Conservation (phyloP, 2,329 filamentous ascomycete species). For the Tolypocladium album region DNA sequence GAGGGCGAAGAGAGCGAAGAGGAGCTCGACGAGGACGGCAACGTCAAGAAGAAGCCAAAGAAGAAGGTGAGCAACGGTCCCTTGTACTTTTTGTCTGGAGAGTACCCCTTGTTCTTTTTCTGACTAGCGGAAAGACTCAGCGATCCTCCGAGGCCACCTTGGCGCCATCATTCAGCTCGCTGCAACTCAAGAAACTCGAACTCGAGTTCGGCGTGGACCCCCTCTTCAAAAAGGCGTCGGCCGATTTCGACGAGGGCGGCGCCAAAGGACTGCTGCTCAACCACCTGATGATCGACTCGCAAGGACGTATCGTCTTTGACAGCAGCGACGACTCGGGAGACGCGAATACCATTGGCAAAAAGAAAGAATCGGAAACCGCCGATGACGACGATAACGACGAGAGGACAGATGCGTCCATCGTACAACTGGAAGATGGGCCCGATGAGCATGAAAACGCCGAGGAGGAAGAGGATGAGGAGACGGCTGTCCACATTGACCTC, state of each 20-base stretch:
- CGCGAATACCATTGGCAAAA: conserved; percentile 22
- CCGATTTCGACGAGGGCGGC: conserved; percentile 95
- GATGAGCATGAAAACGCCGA: conserved; percentile 31
- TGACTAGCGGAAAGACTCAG: conserved; percentile 35
- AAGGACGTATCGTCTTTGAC: conserved; percentile 93
- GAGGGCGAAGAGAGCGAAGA: conserved; percentile 59
- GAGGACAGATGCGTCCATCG: conserved; percentile 13
- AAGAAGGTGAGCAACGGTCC: conserved; percentile 52
- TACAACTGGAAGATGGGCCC: conserved; percentile 30
- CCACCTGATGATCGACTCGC: conserved; percentile 87
- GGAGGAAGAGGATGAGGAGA: conserved; percentile 41
- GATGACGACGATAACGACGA: conserved; percentile 24
- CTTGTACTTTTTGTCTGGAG: not conserved
- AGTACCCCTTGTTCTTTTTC: not conserved
- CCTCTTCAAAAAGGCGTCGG: conserved; percentile 97
- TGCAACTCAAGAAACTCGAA: conserved; percentile 96
- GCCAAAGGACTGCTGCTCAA: conserved; percentile 92
- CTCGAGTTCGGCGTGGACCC: conserved; percentile 94
- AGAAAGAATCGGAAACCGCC: conserved; percentile 28
- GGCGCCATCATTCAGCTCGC: conserved; percentile 72
- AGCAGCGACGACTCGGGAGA: conserved; percentile 79
- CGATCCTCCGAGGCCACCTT: conserved; percentile 89
- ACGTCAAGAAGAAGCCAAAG: conserved; percentile 51
- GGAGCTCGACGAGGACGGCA: conserved; percentile 52
- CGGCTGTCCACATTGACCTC: conserved; percentile 64